Base-by-base conservation (phyloP, 1,284 basidiomycete species). In the Veloporphyrellus conicus region DNA sequence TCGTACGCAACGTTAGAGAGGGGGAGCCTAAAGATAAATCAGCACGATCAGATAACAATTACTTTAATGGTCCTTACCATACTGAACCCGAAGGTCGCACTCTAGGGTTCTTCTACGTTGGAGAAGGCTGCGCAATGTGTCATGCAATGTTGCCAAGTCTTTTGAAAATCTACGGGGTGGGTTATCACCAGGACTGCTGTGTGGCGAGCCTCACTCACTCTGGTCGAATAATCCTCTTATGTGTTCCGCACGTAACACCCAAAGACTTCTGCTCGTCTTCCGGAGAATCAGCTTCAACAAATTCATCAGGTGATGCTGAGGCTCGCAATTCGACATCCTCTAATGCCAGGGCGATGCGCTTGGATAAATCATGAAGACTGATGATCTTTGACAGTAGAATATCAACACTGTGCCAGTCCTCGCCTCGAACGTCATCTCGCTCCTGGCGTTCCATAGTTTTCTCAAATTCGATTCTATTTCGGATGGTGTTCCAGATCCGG, bases 1-100 rank as follows among this genome's bases (percentile, higher is more conserved):
- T 83, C 19, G 78, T 79, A 28, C 87, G 80, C 39, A 93, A 71
- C 7, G 82, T 82, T 51, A 92, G 62, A 15, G 87, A 87, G 14
- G 84, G 78, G 2, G 81, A 78, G 66, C 71, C 89, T 91, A 32
- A 9, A 43, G 23, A 45, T 43, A 18, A 41, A 23, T 54, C 36
- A 51, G 41, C 20, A n/a, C n/a, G 9, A 10, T 28, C 15, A 15
- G 15, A 35, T 16, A 16, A 39, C 10, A 39, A 42, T 9, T n/a
- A n/a, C n/a, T n/a, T 12, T 11, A 29, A 39, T 12, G 28, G 18
- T 41, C 14, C 73, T 50, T 46, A 86, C 87, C 70, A 57, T 81
- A 84, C 52, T 69, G 67, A 5, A 63, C 59, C 55, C 80, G 82
- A 25, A 90, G 64, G 10, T 68, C 66, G 33, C 54, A 61, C 59